A percentile compares a stretch with the other conserved stretches of the same genome.
Conservation (phyloP, 106 monocot genomes). For the Chionographis japonica region DNA sequence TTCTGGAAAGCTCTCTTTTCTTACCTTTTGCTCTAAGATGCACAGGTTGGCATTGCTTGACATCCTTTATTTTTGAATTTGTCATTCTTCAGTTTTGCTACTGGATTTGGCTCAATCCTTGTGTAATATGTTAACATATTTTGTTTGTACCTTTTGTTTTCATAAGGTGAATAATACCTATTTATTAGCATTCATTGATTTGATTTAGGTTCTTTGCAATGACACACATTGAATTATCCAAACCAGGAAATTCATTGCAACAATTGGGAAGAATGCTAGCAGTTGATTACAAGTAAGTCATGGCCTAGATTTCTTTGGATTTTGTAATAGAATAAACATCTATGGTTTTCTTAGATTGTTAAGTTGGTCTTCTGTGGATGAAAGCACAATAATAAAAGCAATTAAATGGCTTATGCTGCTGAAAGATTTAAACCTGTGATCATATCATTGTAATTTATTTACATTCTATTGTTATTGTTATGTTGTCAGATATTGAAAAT, state of each 20-base stretch:
- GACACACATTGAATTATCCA: constrained; percentile 66
- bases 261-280: constrained; percentile 86
- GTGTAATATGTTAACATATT: not conserved
- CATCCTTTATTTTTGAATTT: not conserved
- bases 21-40: constrained; percentile 69
- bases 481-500: no score
- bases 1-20: constrained; percentile 87
- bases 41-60: constrained; percentile 57
- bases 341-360: not conserved
- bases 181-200: not conserved
- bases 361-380: no score
- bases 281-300: constrained; percentile 72
- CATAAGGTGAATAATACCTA: constrained; percentile 1
- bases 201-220: constrained; percentile 70
- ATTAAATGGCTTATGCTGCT: no score
- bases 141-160: not conserved
- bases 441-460: no score
- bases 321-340: not conserved
- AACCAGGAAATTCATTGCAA: constrained; percentile 60
- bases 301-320: not conserved
- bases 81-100: not conserved
- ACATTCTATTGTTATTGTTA: no score
- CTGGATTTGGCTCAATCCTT: no score
- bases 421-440: no score
- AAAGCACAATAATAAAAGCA: no score